Evolutionary conservation across 1,284 basidiomycete species (phyloP), one percentile per base, ranked within the genome.

Genomic region (Moesziomyces antarcticus): DNA sequence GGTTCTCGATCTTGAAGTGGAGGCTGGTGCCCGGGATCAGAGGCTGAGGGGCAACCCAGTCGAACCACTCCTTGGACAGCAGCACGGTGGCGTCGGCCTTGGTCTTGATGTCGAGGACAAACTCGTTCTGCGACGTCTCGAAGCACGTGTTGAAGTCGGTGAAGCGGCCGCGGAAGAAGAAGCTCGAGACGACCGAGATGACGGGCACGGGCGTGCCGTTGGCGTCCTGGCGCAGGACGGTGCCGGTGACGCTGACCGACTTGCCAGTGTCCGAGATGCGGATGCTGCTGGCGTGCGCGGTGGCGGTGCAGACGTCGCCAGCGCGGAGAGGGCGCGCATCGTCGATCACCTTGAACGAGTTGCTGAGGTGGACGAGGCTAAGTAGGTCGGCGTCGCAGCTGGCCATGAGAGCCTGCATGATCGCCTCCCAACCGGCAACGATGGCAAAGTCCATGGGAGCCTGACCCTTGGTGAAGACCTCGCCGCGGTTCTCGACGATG

Each of bases 371-470:
- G 44, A 99, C 96, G 27, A 98, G 91, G 85, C 94, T 94, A 78
- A 99, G 88, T 30, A 99, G 86, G 55, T 80, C 78, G 45, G 74
- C 78, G 45, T 80, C 79, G 33, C 73, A 72, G 52, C 73, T 78
- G 14, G 76, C 75, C 68, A 80, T 81, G 46, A 79, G 70, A 10
- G 79, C 78, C 66, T 80, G 75, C 79, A 81, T 81, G 74, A 81
- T 79, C 21, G 77, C 77, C 58, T 79, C 74, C 95, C 96, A 98
- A 46, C 95, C 94, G 50, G 94, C 92, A 63, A 98, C 95, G 82
- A 99, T 99, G 57, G 94, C 94, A 82, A 97, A 98, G 87, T 99
- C 97, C 93, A 99, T 97, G 0, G 96, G 96, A 51, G 79, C 79
- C 61, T 75, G 70, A 18, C 76, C 79, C 54, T 93, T 89, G 25